A percentile compares a stretch with the other conserved stretches of the same genome.
These are phyloP conservation scores for Gracilariopsis chorda DNA, from an alignment of 23 red algal species.

Conservation along the genomic window DNA sequence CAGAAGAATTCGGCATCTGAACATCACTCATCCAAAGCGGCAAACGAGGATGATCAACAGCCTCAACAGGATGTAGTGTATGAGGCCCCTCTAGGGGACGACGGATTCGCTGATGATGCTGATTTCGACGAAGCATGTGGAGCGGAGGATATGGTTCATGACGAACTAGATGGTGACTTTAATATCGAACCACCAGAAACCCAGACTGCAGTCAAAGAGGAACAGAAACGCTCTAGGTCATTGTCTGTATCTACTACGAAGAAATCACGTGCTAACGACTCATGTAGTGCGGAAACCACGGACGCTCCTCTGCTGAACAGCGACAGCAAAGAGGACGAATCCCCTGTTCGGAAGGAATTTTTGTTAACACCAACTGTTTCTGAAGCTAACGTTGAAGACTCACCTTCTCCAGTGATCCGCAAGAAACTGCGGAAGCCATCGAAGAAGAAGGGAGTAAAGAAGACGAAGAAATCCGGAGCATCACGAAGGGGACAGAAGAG, in stretches of 20 bases:
- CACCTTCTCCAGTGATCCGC: background rate
- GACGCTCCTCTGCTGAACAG: background rate
- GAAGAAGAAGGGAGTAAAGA: conserved; percentile 9
- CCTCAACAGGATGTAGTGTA: no score
- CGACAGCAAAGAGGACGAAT: background rate
- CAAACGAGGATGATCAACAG: background rate
- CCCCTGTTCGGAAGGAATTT: background rate
- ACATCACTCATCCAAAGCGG: background rate
- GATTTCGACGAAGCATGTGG: no score
- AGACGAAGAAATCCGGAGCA: background rate
- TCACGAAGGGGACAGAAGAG: background rate
- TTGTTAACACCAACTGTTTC: background rate
- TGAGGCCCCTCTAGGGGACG: no score
- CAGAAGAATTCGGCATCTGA: background rate
- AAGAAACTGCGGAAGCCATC: background rate
- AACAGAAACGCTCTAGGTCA: background rate
- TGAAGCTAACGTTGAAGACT: background rate
- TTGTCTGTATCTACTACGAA: background rate
- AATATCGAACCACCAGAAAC: no score
- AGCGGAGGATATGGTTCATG: no score
- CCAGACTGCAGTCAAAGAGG: no score
- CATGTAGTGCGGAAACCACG: conserved; percentile 3
- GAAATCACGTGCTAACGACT: background rate
- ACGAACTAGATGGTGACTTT: no score
- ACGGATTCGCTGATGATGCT: no score